Conservation (phyloP, 2,329 filamentous ascomycete species). For the Aspergillus sp. region DNA sequence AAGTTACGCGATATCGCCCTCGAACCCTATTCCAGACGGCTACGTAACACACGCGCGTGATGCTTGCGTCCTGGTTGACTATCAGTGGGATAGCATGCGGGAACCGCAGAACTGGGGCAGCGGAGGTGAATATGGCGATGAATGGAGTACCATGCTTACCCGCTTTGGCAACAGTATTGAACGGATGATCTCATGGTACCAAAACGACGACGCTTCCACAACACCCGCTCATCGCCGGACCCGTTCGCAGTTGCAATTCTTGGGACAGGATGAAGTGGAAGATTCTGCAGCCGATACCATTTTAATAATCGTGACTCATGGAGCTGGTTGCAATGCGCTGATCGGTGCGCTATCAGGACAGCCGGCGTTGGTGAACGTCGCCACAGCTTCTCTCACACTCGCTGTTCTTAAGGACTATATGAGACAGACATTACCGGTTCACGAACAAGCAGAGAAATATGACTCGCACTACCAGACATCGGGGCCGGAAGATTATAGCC, state of each 20-base stretch:
- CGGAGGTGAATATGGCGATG: slow-evolving; percentile 84
- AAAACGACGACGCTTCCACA: slow-evolving; percentile 42
- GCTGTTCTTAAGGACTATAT: slow-evolving; percentile 61
- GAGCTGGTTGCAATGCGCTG: slow-evolving; percentile 91
- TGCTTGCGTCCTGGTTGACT: slow-evolving; percentile 82
- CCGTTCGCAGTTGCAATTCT: slow-evolving; percentile 17
- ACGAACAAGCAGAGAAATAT: slow-evolving; percentile 9
- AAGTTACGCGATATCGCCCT: slow-evolving; percentile 76
- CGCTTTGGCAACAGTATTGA: slow-evolving; percentile 79
- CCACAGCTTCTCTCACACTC: slow-evolving; percentile 88
- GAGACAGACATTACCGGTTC: slow-evolving; percentile 12
- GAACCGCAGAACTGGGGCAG: slow-evolving; percentile 77
- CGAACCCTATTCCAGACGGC: slow-evolving; percentile 79
- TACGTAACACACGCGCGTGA: slow-evolving; percentile 90
- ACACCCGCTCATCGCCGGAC: slow-evolving; percentile 14
- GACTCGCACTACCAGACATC: slow-evolving; percentile 13
- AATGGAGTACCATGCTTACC: slow-evolving; percentile 94
- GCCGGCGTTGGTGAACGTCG: slow-evolving; percentile 85
- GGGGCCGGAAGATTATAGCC: slow-evolving; percentile 56
- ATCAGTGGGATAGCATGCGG: slow-evolving; percentile 92
- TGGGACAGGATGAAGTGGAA: slow-evolving; percentile 52
- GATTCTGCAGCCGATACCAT: slow-evolving; percentile 69
- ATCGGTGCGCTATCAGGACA: slow-evolving; percentile 90
- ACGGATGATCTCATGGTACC: slow-evolving; percentile 81
- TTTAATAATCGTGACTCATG: slow-evolving; percentile 86